Base-by-base conservation (phyloP, 1,284 basidiomycete species). In the Agroathelia rolfsii region DNA sequence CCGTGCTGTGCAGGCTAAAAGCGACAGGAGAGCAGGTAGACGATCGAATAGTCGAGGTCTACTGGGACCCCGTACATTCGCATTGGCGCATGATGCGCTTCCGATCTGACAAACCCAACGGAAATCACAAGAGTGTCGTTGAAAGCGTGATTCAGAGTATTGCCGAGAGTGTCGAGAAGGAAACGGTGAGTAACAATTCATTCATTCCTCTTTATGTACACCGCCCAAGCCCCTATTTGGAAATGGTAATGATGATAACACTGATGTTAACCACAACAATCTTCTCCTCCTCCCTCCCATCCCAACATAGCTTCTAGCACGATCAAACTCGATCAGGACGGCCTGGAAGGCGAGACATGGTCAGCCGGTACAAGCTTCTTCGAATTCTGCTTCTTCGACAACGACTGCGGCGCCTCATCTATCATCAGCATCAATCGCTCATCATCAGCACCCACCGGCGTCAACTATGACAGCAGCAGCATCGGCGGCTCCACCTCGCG, bases 41-140 rank as follows among this genome's bases (percentile, higher is more conserved):
- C 52, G 92, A 96, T 51, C 74, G 93, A 6, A 74, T 98, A 30
- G 84, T 96, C 17, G 95, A 99, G 53, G 90, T 93, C 14, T 75
- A 77, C 37, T 98, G 95, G 94, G 83, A 94, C 47, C 41, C 65
- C 6, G 51, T 55, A 5, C 44, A 58, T 11, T 69, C 71, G 25
- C 70, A 69, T 32, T 96, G 92, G 90, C 76, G 76, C 34, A 78
- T 89, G 70, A 76, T 95, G 72, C 75, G 93, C 24, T 92, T 93
- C 53, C 62, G 93, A 45, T 77, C 93, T 49, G 92, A 96, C 58
- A 96, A 96, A 53, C 81, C 74, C 3, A 61, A 89, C 44, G 92
- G 85, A 18, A 96, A 96, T 56, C 87, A 88, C 56, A 72, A 69
- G 37, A 69, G 58, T 24, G 77, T 89, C 34, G 87, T 95, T 27